phyloP scores from a whole-genome alignment of 306 rosid species.

The Casuarina glauca region DNA sequence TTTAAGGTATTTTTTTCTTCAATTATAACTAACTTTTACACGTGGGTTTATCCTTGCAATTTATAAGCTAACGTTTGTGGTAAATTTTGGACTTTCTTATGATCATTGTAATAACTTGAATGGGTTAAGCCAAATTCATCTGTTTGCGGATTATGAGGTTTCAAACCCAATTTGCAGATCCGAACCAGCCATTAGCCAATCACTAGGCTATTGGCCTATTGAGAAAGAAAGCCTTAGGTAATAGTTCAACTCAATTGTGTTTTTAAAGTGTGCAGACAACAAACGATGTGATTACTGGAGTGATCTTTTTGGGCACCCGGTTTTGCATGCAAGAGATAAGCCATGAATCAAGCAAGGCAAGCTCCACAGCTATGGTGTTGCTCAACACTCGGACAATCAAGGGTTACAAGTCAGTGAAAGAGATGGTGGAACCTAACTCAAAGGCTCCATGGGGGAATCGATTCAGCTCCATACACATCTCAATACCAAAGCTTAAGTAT shows the following conservation, averaged over 20 bases:
- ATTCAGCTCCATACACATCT: conserved; percentile 15
- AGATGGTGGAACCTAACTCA: conserved; percentile 41
- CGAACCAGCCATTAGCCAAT: too few relatives aligned
- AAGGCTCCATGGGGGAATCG: conserved; percentile 49
- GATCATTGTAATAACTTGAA: too few relatives aligned
- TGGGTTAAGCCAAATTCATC: too few relatives aligned
- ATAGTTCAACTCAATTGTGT: neutral
- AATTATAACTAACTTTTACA: too few relatives aligned
- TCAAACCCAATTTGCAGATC: too few relatives aligned
- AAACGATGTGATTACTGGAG: conserved; percentile 51
- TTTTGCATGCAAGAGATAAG: conserved; percentile 45
- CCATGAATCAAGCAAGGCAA: conserved; percentile 28
- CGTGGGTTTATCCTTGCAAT: too few relatives aligned
- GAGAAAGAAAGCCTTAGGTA: too few relatives aligned
- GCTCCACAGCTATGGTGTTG: conserved; percentile 45
- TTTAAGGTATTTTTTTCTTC: too few relatives aligned
- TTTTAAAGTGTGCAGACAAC: conserved; percentile 25
- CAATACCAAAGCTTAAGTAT: conserved; percentile 17
- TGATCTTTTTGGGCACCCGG: conserved; percentile 46
- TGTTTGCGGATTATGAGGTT: too few relatives aligned
- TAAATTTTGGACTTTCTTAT: too few relatives aligned
- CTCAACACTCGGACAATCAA: conserved; percentile 39
- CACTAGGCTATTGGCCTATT: too few relatives aligned
- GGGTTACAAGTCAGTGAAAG: conserved; percentile 44
- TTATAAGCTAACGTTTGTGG: too few relatives aligned